A percentile compares a stretch with the other conserved stretches of the same genome.
phyloP scores from a whole-genome alignment of 164 flowering plant genomes.

The Stephania cephalantha region DNA sequence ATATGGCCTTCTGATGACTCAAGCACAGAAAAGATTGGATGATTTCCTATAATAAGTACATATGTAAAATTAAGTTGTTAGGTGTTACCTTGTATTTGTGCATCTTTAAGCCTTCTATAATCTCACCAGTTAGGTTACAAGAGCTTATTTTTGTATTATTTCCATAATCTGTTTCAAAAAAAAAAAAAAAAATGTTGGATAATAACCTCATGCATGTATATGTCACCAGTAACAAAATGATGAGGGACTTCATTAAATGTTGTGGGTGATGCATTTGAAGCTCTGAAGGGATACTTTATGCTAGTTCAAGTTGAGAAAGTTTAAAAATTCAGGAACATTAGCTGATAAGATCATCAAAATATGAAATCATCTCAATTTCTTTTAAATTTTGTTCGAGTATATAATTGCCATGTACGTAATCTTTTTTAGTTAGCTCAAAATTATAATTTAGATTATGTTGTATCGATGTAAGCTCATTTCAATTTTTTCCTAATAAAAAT shows the following conservation, averaged over 20 bases:
- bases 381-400: not conserved
- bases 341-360: not conserved
- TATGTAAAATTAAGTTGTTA: not conserved
- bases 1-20: slow-evolving; percentile 38
- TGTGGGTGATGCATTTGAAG: not conserved
- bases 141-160: slow-evolving; percentile 19
- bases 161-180: slow-evolving; percentile 20
- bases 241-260: not conserved
- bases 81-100: not conserved
- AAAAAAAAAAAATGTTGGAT: not conserved
- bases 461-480: no score
- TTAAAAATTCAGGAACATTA: not conserved
- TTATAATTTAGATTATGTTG: no score
- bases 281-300: not conserved
- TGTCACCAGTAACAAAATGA: not conserved
- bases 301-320: not conserved
- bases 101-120: not conserved
- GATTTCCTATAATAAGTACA: slow-evolving; percentile 9
- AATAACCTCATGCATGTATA: slow-evolving; percentile 1
- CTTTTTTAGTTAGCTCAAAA: no score
- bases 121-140: slow-evolving; percentile 1
- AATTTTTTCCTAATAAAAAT: no score
- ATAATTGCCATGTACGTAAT: no score
- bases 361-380: not conserved
- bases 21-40: slow-evolving; percentile 57